phyloP scores from a whole-genome alignment of 371 early-diverging fungal genomes.

The Mortierella sp. region DNA sequence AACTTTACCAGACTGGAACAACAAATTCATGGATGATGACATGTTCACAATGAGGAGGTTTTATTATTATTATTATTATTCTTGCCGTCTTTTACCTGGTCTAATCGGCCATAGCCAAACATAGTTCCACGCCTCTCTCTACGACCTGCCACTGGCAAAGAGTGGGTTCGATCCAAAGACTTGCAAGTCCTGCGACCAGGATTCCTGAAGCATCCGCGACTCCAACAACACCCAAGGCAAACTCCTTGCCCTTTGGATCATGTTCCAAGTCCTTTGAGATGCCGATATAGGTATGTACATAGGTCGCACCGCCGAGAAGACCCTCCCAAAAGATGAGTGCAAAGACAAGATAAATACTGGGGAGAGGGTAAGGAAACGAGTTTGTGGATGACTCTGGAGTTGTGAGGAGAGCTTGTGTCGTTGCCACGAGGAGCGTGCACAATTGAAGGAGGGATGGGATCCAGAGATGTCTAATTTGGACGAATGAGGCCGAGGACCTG shows the following conservation, averaged over 20 bases:
- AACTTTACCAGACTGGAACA: too few relatives aligned
- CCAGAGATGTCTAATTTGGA: constrained; percentile 54
- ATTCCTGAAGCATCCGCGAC: constrained; percentile 62
- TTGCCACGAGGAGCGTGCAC: constrained; percentile 42
- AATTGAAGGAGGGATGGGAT: constrained; percentile 54
- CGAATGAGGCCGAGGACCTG: constrained; percentile 50
- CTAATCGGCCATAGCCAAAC: constrained; percentile 45
- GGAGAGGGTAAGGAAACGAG: constrained; percentile 19
- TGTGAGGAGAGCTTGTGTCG: constrained; percentile 42
- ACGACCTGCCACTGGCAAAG: constrained; percentile 57
- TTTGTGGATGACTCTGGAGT: constrained; percentile 10
- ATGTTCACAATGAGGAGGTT: too few relatives aligned
- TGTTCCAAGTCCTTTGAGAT: constrained; percentile 39
- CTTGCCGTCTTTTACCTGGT: background rate
- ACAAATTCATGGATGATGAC: too few relatives aligned
- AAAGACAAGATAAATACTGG: constrained; percentile 54
- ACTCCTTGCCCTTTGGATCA: constrained; percentile 57
- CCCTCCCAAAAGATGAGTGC: constrained; percentile 60
- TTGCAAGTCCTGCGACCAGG: constrained; percentile 57
- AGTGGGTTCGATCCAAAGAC: constrained; percentile 58
- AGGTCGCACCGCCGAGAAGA: constrained; percentile 62
- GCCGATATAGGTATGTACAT: constrained; percentile 61
- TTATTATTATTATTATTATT: too few relatives aligned
- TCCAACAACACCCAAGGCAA: constrained; percentile 59
- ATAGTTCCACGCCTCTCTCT: constrained; percentile 33